Evolutionary conservation across 208 protist species (phyloP), one percentile per base, ranked within the genome.

Genomic region (Wallacemonas collosoma): DNA sequence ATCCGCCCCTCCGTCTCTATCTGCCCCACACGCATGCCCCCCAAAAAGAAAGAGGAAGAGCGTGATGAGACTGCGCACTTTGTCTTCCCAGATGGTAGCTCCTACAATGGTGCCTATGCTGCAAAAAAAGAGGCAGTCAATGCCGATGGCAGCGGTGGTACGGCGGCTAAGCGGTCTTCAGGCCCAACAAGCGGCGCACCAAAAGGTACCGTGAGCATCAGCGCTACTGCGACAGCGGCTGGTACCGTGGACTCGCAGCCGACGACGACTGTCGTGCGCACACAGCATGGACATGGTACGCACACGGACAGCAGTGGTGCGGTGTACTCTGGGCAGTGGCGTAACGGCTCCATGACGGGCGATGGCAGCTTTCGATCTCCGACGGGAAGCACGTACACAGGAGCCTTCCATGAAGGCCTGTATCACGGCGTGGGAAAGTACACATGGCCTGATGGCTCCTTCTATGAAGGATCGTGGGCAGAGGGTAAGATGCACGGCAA

Each of bases 401-500:
- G 87, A 0, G 67, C 72, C 3, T 88, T 95, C 43, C 66, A 76
- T 17, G 81, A 82, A 26, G 88, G 86, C 64, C 62, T 65, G 17
- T 95, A 87, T 60, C 81, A 93, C 61, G 93, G 93, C 11, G 72
- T 56, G 1, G 94, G 92, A 2, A 87, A 72, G 40, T 95, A 95
- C 65, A 89, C 73, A 41, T 98, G 93, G 91, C 80, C 91, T 15
- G 92, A 98, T 72, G 91, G 93, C 12, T 93, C 91, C 17, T 83
- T 72, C 48, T 98, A 97, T 66, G 87, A 93, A 38, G 95, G 95
- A 2, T 57, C 91, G 55, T 97, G 93, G 91, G 68, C 78, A 48
- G 82, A 86, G 15, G 86, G 90, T 43, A 79, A 82, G 61, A 96
- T 97, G 86, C 87, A 98, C 61, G 93, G 93, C 7, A 41, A 72